Evolutionary conservation across 164 flowering plant genomes (phyloP), one percentile per base, ranked within the genome.

Genomic region (Magnolia sinica): DNA sequence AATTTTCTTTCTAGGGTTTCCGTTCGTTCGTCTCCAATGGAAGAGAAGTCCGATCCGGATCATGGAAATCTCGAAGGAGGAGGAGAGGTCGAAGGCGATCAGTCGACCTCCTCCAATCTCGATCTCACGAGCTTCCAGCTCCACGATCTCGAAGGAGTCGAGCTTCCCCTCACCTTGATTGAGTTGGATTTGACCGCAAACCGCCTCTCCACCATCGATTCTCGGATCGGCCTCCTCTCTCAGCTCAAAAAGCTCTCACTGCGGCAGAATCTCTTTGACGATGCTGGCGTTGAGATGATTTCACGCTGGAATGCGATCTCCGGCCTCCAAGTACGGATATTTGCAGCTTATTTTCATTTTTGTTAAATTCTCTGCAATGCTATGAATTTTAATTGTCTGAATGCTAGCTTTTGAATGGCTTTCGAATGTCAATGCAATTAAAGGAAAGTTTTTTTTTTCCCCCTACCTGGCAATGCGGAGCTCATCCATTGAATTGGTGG

Each of bases 101-200:
- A 81, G 29, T 51, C 80, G 18, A 81, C 86, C 14, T 59, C 76
- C 29, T 80, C 89, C 0, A 31, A 84, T 55, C 93, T 96, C 61
- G 99, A 96, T 81, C 93, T 94, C 51, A 88, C 94, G 24, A 91
- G 99, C 83, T 92, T 1, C 74, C 98, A 96, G 82, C 95, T 96
- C 72, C 97, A 88, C 81, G 89, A 90, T 81, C 95, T 96, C 73
- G 81, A 87, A 68, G 91, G 89, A 22, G 79, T 96, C 67, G 92
- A 96, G 70, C 82, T 96, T 7, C 91, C 96, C 1, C 82, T 86
- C 71, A 80, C 50, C 68, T 83, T 96, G 51, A 84, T 84, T 78
- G 98, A 94, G 85, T 79, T 96, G 63, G 98, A 96, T 85, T 82
- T 96, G 64, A 92, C 97, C 4, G 89, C 93, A 4, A 96, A 96